A percentile compares a stretch with the other conserved stretches of the same genome.
phyloP scores from a whole-genome alignment of 106 monocot species.

The Dioscorea zingiberensis region DNA sequence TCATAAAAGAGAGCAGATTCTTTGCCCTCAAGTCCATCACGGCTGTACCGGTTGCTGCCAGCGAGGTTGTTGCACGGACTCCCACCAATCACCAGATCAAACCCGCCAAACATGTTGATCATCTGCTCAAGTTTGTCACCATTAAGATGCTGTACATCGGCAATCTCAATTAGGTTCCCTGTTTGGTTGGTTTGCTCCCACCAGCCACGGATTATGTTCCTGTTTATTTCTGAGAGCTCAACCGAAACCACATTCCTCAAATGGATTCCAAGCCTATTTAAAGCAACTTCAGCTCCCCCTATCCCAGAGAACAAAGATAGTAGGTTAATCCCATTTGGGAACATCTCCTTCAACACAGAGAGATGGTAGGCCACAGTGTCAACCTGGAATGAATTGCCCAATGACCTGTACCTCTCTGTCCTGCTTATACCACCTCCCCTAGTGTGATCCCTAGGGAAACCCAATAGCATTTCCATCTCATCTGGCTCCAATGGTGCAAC shows the following conservation, averaged over 20 bases:
- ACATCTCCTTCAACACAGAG: slow-evolving; percentile 51
- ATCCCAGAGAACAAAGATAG: slow-evolving; percentile 78
- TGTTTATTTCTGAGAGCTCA: slow-evolving; percentile 52
- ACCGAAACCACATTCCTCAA: slow-evolving; percentile 63
- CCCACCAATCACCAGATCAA: slow-evolving; percentile 74
- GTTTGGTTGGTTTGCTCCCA: slow-evolving; percentile 66
- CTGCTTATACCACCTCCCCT: slow-evolving; percentile 49
- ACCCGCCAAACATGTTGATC: slow-evolving; percentile 38
- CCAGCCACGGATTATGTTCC: slow-evolving; percentile 55
- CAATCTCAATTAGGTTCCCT: slow-evolving; percentile 44
- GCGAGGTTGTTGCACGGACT: slow-evolving; percentile 84
- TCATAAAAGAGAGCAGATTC: slow-evolving; percentile 71
- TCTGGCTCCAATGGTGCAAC: slow-evolving; percentile 64
- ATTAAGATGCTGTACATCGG: slow-evolving; percentile 38
- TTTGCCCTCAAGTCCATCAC: slow-evolving; percentile 67
- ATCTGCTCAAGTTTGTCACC: slow-evolving; percentile 28
- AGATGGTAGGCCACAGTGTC: slow-evolving; percentile 85
- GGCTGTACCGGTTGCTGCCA: slow-evolving; percentile 64
- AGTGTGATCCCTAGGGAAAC: slow-evolving; percentile 72
- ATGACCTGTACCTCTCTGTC: slow-evolving; percentile 55
- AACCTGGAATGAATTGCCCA: slow-evolving; percentile 79
- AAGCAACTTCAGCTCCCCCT: slow-evolving; percentile 86
- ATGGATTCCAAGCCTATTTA: slow-evolving; percentile 53
- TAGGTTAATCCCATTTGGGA: slow-evolving; percentile 58
- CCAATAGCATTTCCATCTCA: slow-evolving; percentile 62